These are phyloP conservation scores for Colletotrichum graminicola DNA, from an alignment of 2,329 filamentous ascomycete species.

Conservation along the genomic window DNA sequence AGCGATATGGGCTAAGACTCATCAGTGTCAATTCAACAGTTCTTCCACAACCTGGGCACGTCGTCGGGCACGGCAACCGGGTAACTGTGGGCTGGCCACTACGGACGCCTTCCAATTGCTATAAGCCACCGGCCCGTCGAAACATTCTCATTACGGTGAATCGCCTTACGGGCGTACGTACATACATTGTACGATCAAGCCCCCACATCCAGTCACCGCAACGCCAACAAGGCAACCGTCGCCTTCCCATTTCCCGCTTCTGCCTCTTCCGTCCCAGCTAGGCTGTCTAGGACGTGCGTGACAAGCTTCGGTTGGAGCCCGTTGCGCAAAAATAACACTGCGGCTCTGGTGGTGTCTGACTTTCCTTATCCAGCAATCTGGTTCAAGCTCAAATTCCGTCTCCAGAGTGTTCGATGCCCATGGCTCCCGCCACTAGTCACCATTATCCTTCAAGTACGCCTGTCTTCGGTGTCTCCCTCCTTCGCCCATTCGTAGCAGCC, in stretches of 20 bases:
- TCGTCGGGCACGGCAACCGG: neutral
- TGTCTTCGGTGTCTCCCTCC: neutral
- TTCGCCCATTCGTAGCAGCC: neutral
- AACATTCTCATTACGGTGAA: neutral
- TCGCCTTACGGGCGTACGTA: slow-evolving; percentile 28
- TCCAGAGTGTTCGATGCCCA: neutral
- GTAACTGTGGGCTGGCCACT: neutral
- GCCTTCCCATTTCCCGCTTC: neutral
- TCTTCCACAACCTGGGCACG: neutral
- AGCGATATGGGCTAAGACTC: neutral
- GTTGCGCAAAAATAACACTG: slow-evolving; percentile 4
- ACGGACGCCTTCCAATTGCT: neutral
- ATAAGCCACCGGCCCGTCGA: neutral
- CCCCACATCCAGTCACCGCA: neutral
- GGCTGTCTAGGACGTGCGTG: slow-evolving; percentile 3
- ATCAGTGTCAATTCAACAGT: neutral
- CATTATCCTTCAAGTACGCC: neutral
- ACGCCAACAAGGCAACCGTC: neutral
- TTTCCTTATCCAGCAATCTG: neutral
- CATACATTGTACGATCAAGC: no score
- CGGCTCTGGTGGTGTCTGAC: slow-evolving; percentile 9
- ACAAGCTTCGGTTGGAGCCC: slow-evolving; percentile 3
- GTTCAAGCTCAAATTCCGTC: neutral
- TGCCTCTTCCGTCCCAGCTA: neutral
- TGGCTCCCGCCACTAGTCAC: neutral